A percentile compares a stretch with the other conserved stretches of the same genome.
phyloP scores from a whole-genome alignment of 164 flowering plant species.

The Warburgia ugandensis region DNA sequence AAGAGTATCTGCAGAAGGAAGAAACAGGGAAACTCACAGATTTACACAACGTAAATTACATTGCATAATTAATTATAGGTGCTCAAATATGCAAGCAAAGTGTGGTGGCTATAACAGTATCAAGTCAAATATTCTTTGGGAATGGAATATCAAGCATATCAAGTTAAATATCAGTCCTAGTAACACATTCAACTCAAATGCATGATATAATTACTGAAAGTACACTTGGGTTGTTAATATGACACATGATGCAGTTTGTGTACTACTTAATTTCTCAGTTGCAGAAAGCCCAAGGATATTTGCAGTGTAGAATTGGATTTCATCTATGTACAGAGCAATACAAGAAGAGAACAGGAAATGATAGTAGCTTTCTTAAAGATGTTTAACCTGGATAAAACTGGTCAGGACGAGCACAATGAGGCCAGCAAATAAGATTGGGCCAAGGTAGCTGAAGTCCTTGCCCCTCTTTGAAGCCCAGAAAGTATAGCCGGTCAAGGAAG shows the following conservation, averaged over 20 bases:
- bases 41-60: background rate
- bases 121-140: no score
- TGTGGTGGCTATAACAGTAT: no score
- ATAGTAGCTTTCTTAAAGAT: background rate
- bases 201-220: no score
- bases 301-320: no score
- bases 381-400: slow-evolving; percentile 72
- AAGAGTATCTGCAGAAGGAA: slow-evolving; percentile 60
- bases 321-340: background rate
- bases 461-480: slow-evolving; percentile 99
- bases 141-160: no score
- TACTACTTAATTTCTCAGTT: background rate
- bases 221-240: no score
- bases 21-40: background rate
- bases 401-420: slow-evolving; percentile 62
- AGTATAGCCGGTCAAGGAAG: slow-evolving; percentile 76
- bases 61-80: no score
- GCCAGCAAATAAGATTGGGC: slow-evolving; percentile 81
- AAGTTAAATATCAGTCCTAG: no score
- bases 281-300: background rate
- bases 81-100: no score
- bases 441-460: slow-evolving; percentile 91
- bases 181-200: no score
- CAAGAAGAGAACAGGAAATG: background rate
- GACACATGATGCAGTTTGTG: no score